A percentile compares a stretch with the other conserved stretches of the same genome.
These are phyloP conservation scores for Aspergillus hiratsukae DNA, from an alignment of 2,329 filamentous ascomycete genomes.

Conservation along the genomic window DNA sequence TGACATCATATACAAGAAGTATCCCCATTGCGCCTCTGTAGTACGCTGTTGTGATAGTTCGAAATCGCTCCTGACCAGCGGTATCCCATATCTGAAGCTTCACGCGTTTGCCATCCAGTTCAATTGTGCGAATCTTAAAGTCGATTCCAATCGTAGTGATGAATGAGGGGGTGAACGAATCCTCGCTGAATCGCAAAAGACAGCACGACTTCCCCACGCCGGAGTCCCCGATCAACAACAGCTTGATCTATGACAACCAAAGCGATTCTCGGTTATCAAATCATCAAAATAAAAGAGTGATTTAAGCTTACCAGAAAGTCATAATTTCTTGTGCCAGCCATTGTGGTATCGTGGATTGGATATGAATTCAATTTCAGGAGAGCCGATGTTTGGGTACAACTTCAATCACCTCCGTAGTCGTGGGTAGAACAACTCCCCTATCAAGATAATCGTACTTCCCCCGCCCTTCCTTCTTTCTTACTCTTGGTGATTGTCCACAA, in stretches of 20 bases:
- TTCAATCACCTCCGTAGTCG: not conserved
- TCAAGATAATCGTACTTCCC: not conserved
- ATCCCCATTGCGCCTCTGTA: constrained; percentile 99
- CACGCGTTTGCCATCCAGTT: constrained; percentile 96
- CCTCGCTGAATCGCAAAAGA: constrained; percentile 91
- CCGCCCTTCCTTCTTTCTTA: not conserved
- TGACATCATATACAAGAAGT: constrained; percentile 95
- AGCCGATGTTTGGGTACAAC: not conserved
- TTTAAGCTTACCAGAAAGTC: constrained; percentile 78
- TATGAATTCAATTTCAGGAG: constrained; percentile 4
- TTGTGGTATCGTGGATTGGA: constrained; percentile 36
- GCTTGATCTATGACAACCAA: constrained; percentile 69
- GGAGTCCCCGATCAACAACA: constrained; percentile 93
- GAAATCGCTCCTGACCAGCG: constrained; percentile 94
- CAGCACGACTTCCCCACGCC: constrained; percentile 97
- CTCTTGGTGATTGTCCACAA: constrained; percentile 3
- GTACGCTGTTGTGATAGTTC: constrained; percentile 98
- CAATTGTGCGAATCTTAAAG: constrained; percentile 99
- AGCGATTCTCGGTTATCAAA: constrained; percentile 14
- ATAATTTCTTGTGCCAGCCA: constrained; percentile 98
- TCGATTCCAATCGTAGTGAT: constrained; percentile 99
- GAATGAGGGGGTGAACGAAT: constrained; percentile 95
- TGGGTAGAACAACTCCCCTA: not conserved
- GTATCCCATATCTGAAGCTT: constrained; percentile 99
- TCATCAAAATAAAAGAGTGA: constrained; percentile 2